Percentiles rank a stretch among this genome's conserved stretches.
phyloP scores from a whole-genome alignment of 2,329 filamentous ascomycete genomes.

The Fusarium temperatum region DNA sequence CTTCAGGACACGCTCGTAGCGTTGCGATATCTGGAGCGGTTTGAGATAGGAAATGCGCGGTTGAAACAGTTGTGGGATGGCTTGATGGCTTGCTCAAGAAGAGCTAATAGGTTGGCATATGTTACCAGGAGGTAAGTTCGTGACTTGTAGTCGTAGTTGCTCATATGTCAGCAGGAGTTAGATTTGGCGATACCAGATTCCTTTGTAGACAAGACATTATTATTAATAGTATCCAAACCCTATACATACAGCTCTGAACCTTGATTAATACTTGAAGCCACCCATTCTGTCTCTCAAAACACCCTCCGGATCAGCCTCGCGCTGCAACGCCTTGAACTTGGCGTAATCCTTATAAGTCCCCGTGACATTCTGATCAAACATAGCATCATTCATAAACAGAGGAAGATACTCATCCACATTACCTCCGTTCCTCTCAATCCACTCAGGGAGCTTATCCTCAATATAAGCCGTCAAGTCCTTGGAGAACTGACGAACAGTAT shows the following conservation, averaged over 20 bases:
- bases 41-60: background rate
- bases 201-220: background rate
- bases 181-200: no score
- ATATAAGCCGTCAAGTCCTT: conserved; percentile 11
- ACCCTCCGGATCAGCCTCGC: conserved; percentile 2
- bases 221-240: background rate
- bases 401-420: background rate
- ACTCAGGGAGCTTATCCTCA: background rate
- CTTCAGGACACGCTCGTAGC: background rate
- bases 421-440: background rate
- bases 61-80: background rate
- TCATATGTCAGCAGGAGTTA: no score
- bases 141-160: background rate
- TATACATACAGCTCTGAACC: rapidly evolving
- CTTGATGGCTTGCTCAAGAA: background rate
- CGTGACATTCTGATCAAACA: conserved; percentile 13
- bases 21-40: background rate
- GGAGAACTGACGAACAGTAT: background rate
- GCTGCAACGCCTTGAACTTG: conserved; percentile 5
- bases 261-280: conserved; percentile 2
- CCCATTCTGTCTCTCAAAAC: conserved; percentile 2
- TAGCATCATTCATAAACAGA: conserved; percentile 16
- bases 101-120: background rate
- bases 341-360: conserved; percentile 5
- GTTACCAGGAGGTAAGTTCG: background rate